Evolutionary conservation across 2,329 filamentous ascomycete species (phyloP).

Genomic region (Huntiella abstrusa): DNA sequence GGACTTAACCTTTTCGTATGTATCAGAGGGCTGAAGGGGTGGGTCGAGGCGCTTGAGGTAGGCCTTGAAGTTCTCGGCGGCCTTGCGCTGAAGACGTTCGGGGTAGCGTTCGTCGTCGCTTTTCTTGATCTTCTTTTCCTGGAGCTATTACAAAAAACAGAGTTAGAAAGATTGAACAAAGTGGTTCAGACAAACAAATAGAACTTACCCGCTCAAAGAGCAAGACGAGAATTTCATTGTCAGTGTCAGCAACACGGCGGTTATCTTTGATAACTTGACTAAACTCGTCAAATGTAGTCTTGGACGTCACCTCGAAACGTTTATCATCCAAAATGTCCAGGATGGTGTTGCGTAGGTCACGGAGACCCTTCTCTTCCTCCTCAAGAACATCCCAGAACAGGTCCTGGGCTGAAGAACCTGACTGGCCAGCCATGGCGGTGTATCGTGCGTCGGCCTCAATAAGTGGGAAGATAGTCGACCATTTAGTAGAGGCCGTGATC

Average conservation of each 20-base stretch:
- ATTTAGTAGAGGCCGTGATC: conserved; percentile 80
- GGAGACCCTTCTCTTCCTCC: conserved; percentile 76
- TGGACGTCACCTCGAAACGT: conserved; percentile 73
- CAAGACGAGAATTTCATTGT: conserved; percentile 56
- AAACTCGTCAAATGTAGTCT: conserved; percentile 82
- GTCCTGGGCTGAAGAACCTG: conserved; percentile 71
- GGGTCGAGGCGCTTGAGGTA: conserved; percentile 82
- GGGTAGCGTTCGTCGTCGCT: conserved; percentile 69
- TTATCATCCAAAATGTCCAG: conserved; percentile 81
- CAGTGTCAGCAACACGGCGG: conserved; percentile 72
- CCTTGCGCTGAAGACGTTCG: conserved; percentile 71
- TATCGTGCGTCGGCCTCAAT: conserved; percentile 73
- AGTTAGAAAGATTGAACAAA: not conserved
- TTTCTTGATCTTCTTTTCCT: conserved; percentile 68
- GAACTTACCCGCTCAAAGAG: conserved; percentile 61
- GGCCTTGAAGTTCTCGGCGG: conserved; percentile 67
- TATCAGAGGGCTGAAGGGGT: conserved; percentile 56
- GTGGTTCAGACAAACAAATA: not conserved
- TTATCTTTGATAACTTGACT: conserved; percentile 64
- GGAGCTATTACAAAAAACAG: conserved; percentile 32
- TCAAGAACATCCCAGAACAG: conserved; percentile 93
- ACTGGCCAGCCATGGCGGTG: conserved; percentile 61
- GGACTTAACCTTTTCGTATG: conserved; percentile 71
- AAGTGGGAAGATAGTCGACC: conserved; percentile 59
- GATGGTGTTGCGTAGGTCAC: conserved; percentile 63